These are phyloP conservation scores for Phytophthora ohioensis DNA, from an alignment of 352 stramenopile species.

Conservation along the genomic window DNA sequence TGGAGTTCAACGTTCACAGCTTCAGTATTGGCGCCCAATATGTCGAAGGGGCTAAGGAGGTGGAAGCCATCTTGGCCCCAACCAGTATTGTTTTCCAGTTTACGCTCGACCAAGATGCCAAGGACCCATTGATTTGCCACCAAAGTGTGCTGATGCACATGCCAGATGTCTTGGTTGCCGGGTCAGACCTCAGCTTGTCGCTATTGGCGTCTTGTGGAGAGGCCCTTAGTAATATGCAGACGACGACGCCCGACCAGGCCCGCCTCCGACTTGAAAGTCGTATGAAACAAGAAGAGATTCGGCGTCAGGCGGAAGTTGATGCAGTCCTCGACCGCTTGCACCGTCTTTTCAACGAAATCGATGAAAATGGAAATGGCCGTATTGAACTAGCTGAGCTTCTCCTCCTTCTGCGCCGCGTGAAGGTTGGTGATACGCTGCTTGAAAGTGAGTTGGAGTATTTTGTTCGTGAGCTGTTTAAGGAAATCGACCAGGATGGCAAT, in stretches of 20 bases:
- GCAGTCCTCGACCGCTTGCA: slow-evolving; percentile 61
- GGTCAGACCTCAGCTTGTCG: slow-evolving; percentile 76
- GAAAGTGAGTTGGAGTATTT: slow-evolving; percentile 75
- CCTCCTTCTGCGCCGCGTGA: slow-evolving; percentile 67
- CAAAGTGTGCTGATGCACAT: slow-evolving; percentile 67
- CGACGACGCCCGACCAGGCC: slow-evolving; percentile 69
- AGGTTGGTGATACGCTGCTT: slow-evolving; percentile 69
- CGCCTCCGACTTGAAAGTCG: slow-evolving; percentile 62
- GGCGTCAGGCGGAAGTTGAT: slow-evolving; percentile 63
- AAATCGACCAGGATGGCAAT: slow-evolving; percentile 94
- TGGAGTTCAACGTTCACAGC: slow-evolving; percentile 60
- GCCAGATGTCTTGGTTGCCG: slow-evolving; percentile 69
- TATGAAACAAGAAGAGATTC: slow-evolving; percentile 61
- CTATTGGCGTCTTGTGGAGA: slow-evolving; percentile 65
- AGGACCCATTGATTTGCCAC: slow-evolving; percentile 47
- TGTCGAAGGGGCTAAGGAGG: slow-evolving; percentile 48
- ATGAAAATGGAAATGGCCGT: slow-evolving; percentile 68
- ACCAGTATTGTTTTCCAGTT: slow-evolving; percentile 60
- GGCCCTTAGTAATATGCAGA: slow-evolving; percentile 59
- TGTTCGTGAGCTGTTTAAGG: slow-evolving; percentile 74
- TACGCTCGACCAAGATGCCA: slow-evolving; percentile 56
- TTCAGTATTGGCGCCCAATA: slow-evolving; percentile 66
- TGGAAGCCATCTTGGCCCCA: slow-evolving; percentile 57
- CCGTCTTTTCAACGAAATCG: slow-evolving; percentile 77
- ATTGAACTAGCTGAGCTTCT: slow-evolving; percentile 75